Percentiles rank a stretch among this genome's conserved stretches.
Conservation (phyloP, 2,329 filamentous ascomycete species). For the Tolypocladium album region DNA sequence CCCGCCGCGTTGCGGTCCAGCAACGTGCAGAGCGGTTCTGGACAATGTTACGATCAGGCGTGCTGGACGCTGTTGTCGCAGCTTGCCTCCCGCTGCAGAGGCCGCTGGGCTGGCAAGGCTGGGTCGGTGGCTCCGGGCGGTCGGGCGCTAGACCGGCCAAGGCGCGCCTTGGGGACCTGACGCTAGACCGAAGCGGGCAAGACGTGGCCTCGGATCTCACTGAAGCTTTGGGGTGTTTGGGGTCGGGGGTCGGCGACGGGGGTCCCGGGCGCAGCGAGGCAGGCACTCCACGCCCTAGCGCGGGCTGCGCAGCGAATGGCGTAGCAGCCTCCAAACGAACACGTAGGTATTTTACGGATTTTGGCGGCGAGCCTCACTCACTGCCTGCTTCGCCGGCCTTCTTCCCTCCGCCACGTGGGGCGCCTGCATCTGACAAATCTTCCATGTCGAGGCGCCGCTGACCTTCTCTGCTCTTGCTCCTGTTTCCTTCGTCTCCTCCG, state of each 20-base stretch:
- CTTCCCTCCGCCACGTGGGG: constrained; percentile 20
- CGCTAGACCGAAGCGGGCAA: constrained; percentile 7
- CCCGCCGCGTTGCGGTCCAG: background rate
- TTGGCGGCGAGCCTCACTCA: background rate
- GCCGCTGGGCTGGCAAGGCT: too few relatives aligned
- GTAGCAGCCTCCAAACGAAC: background rate
- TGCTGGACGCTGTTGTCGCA: background rate
- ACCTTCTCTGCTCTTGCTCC: constrained; percentile 3
- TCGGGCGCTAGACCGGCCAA: background rate
- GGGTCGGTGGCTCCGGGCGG: background rate
- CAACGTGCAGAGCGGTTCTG: background rate
- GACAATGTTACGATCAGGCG: too few relatives aligned
- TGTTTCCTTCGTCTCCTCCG: constrained; percentile 6
- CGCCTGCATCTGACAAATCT: constrained; percentile 15
- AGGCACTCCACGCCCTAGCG: background rate
- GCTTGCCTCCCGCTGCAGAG: background rate
- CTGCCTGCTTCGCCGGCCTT: constrained; percentile 5
- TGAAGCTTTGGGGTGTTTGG: background rate
- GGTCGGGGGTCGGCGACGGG: background rate
- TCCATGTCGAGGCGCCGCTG: constrained; percentile 16
- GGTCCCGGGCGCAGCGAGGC: background rate
- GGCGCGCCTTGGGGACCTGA: constrained; percentile 4
- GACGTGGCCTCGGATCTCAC: constrained; percentile 1
- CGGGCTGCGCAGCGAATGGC: background rate
- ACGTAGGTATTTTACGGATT: background rate